Conservation (phyloP, 306 rosid genomes). For the Benincasa hispida region DNA sequence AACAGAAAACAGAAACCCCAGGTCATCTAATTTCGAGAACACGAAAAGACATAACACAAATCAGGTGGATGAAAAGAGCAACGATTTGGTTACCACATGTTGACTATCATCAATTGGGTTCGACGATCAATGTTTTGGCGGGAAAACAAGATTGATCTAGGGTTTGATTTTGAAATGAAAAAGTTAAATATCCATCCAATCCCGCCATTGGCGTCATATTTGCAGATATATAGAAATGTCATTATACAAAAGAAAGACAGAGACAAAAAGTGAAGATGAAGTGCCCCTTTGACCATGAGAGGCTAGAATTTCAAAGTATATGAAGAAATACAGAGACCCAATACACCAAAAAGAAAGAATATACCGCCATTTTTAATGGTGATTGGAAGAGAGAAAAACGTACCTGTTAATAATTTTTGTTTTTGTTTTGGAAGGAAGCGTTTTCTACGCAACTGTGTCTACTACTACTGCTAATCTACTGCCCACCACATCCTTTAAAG, state of each 20-base stretch:
- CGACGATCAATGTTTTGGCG: constrained; percentile 33
- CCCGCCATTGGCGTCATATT: background rate
- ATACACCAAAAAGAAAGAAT: background rate
- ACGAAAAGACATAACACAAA: background rate
- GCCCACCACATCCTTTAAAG: background rate
- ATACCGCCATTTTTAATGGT: background rate
- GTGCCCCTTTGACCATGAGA: background rate
- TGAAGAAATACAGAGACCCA: background rate
- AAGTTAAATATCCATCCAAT: background rate
- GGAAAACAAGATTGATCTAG: constrained; percentile 36
- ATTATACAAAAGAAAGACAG: background rate
- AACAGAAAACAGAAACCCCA: background rate
- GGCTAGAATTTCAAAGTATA: background rate
- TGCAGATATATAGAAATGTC: background rate
- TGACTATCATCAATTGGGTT: constrained; percentile 19
- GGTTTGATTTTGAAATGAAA: constrained; percentile 5
- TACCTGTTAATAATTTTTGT: background rate
- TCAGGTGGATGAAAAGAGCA: constrained; percentile 1
- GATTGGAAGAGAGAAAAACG: background rate
- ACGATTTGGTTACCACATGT: background rate
- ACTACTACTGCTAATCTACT: background rate
- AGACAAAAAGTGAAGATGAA: background rate
- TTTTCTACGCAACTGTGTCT: background rate
- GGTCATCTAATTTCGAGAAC: background rate
- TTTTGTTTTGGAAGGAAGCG: background rate